Base-by-base conservation (phyloP, 306 rosid species). In the Castanea mollissima region DNA sequence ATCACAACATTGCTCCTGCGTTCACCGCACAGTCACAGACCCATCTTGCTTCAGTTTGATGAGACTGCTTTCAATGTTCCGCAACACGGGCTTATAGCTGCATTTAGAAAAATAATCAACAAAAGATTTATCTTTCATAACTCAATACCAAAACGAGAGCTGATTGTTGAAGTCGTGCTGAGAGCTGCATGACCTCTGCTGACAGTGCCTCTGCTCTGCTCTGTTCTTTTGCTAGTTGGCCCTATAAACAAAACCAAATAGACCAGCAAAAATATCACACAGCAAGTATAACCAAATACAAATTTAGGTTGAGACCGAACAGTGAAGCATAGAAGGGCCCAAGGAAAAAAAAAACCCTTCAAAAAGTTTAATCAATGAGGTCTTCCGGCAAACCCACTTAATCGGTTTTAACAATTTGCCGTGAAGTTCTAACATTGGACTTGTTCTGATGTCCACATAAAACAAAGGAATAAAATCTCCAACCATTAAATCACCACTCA, bases 81-180 rank as follows among this genome's bases (percentile, higher is more conserved):
- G 90, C 68, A 95, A 82, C 55, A 95, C 96, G 1, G 99, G 98
- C 86, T 79, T 90, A 78, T 91, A 91, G 79, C 99, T 95, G 93
- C 86, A 81, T 81, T 65, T 13, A 31, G 58, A 18, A 38, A 83
- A 77, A 18, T 70, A 71, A 84, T 81, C 20, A 78, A 55, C 15
- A 76, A 73, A 65, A 23, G 56, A 75, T 41, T 27, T 27, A 31
- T 49, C 27, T 16, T 19, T 69, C 57, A 19, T 51, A 58, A 69
- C 49, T 63, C 63, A 60, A 51, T 56, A 57, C 59, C 55, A 70
- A 34, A 74, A 71, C 19, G 71, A 6, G 69, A 11, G 59, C n/a
- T n/a, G n/a, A n/a, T n/a, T 91, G 98, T 85, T 95, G 94, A 76
- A 95, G 97, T 84, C 64, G 95, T 13, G 90, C 94, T 63, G 98